A percentile compares a stretch with the other conserved stretches of the same genome.
phyloP scores from a whole-genome alignment of 2,329 filamentous ascomycete genomes.

The Exophiala bonariae region DNA sequence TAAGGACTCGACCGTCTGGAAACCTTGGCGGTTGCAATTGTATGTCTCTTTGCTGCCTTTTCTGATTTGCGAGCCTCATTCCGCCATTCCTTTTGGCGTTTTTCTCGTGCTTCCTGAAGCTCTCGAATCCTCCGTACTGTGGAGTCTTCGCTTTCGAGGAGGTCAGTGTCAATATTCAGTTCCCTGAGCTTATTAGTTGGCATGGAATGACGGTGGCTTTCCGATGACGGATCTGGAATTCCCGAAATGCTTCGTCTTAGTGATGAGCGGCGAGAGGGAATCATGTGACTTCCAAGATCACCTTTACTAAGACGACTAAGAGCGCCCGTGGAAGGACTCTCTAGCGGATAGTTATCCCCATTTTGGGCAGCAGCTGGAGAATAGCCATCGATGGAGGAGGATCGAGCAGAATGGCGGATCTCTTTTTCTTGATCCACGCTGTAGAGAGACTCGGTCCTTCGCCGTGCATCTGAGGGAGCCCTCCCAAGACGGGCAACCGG shows the following conservation, averaged over 20 bases:
- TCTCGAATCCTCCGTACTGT: constrained; percentile 60
- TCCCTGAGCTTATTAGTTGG: constrained; percentile 43
- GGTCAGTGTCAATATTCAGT: constrained; percentile 39
- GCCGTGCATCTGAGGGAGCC: constrained; percentile 15
- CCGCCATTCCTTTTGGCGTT: constrained; percentile 32
- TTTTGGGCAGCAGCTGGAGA: constrained; percentile 4
- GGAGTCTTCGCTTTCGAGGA: constrained; percentile 52
- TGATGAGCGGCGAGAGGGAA: constrained; percentile 58
- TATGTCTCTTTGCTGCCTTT: constrained; percentile 23
- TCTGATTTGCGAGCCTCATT: constrained; percentile 28
- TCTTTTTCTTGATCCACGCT: constrained; percentile 21
- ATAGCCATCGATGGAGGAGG: constrained; percentile 17
- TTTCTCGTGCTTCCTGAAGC: constrained; percentile 57
- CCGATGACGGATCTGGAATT: constrained; percentile 65
- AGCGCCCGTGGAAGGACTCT: constrained; percentile 12
- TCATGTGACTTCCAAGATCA: constrained; percentile 30
- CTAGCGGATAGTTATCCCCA: constrained; percentile 3
- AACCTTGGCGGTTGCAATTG: constrained; percentile 20
- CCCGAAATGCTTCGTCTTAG: constrained; percentile 44
- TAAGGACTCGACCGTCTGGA: constrained; percentile 19
- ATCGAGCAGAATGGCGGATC: constrained; percentile 10
- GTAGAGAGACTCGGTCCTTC: constrained; percentile 20
- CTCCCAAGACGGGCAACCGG: constrained; percentile 10
- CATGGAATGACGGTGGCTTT: constrained; percentile 53
- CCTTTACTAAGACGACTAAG: constrained; percentile 20